Evolutionary conservation across 2,329 filamentous ascomycete species (phyloP), one percentile per base, ranked within the genome.

Genomic region (Orbilia ellipsospora): DNA sequence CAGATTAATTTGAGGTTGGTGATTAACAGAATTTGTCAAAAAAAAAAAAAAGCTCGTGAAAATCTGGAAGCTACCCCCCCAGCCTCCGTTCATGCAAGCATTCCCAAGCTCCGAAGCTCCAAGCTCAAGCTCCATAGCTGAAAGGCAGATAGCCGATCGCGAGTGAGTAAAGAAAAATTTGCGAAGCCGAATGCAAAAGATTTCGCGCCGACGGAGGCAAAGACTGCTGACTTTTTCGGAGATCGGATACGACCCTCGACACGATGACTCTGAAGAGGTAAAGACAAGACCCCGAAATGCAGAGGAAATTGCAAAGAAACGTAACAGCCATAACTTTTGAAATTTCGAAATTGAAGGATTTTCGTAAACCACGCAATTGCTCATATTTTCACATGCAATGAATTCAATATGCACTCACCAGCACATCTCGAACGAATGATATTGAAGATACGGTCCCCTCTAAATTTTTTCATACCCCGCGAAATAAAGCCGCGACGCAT

Each of bases 401-500:
- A 6, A 7, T 36, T 36, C 31, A 23, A 57, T 61, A 67, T 54
- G 44, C 7, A 84, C 90, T 87, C 88, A 94, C 92, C 84, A 94
- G 85, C 78, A 92, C 88, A 82, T 93, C 90, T 84, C 92, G 92
- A 83, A 94, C 92, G 83, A 94, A 94, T 79, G 90, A 92, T 81
- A 94, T 93, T 79, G 90, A 90, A 82, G 91, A 93, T 77, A 94
- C 89, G 59, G 92, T 94, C 77, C 92, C 91, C 86, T 94, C 91
- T 94, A 78, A 18, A 48, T 68, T 73, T 36, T 36, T 10, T 7
- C 31, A 36, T 6, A 36, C 44, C 44, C 44, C 28, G 55, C 64
- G 78, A 77, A 13, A 51, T 50, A 50, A 51, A 12, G 79, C 77
- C 78, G 65, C 70, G 57, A 52, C 79, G 80, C 73, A 66, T 79